Evolutionary conservation across 2,329 filamentous ascomycete species (phyloP).

Genomic region (Fusarium nelsonii): DNA sequence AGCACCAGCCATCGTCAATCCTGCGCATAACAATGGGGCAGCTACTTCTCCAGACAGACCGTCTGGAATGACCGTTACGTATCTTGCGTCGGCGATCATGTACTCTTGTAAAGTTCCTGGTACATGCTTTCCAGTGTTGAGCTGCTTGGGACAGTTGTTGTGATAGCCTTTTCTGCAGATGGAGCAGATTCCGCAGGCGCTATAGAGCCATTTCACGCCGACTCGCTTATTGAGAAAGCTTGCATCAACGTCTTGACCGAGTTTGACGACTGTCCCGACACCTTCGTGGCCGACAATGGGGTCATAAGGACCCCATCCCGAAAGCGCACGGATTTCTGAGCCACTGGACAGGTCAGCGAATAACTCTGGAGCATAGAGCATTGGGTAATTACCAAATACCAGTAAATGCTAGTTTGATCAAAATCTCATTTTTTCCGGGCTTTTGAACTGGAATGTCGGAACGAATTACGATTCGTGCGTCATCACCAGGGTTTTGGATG

Average conservation of each 20-base stretch:
- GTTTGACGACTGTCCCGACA: constrained; percentile 47
- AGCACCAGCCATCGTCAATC: constrained; percentile 51
- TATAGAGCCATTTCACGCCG: constrained; percentile 61
- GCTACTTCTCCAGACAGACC: constrained; percentile 39
- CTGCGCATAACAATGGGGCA: constrained; percentile 51
- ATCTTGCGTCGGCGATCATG: constrained; percentile 47
- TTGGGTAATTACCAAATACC: constrained; percentile 36
- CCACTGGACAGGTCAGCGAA: constrained; percentile 33
- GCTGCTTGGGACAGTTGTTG: constrained; percentile 57
- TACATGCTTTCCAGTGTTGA: constrained; percentile 57
- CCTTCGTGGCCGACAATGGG: constrained; percentile 51
- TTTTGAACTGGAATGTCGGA: constrained; percentile 9
- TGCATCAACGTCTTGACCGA: constrained; percentile 47
- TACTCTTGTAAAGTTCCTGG: constrained; percentile 52
- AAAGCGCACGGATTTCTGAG: constrained; percentile 49
- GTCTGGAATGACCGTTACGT: constrained; percentile 47
- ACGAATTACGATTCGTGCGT: constrained; percentile 7
- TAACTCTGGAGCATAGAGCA: accelerated
- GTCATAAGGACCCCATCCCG: constrained; percentile 48
- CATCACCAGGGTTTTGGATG: constrained; percentile 30
- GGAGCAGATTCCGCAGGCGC: constrained; percentile 55
- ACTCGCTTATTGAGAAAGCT: constrained; percentile 53
- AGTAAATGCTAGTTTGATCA: constrained; percentile 38
- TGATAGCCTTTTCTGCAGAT: constrained; percentile 51
- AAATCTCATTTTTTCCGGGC: constrained; percentile 13